Evolutionary conservation across 106 monocot genomes (phyloP), one percentile per base, ranked within the genome.

Genomic region (Acorus gramineus): DNA sequence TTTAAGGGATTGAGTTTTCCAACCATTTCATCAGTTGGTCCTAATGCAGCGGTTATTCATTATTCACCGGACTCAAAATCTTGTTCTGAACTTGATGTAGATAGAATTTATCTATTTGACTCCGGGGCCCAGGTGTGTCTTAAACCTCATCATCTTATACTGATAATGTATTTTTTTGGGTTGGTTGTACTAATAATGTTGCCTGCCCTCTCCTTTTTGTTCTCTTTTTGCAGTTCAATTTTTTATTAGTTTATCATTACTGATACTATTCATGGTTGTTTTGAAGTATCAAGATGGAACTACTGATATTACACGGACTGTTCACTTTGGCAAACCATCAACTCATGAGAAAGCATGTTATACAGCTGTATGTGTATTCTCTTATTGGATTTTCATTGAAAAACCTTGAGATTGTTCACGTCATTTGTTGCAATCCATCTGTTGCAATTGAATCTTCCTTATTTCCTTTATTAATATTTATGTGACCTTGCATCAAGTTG

Each of bases 241-340:
- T 43, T 44, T 62, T 45, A 45, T 10, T 43, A 12, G 14, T 46
- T 63, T 63, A 7, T 63, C 4, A 63, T 4, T 63, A 6, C 0
- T n/a, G 2, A 49, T 49, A 60, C 44, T 60, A 44, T 52, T 5
- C 28, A 47, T 71, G 6, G 64, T 28, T 28, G 28, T 70, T 59
- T 57, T 76, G 14, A 59, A 90, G 94, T 94, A 94, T 86, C 73
- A 84, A 77, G 96, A 96, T 85, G 96, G 96, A 68, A 96, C 96
- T 63, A 96, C 96, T 43, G 96, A 96, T 69, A 87, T 96, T 64
- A 96, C 96, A 67, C 71, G 96, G 55, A 96, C 96, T 42, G 96
- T 96, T 75, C 96, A 96, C 81, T 96, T 96, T 79, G 90, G 87
- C 44, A 96, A 87, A 58, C 96, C 96, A 64, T 85, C 90, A 60